phyloP scores from a whole-genome alignment of 345 rosid species.

The Limnanthes douglasii region DNA sequence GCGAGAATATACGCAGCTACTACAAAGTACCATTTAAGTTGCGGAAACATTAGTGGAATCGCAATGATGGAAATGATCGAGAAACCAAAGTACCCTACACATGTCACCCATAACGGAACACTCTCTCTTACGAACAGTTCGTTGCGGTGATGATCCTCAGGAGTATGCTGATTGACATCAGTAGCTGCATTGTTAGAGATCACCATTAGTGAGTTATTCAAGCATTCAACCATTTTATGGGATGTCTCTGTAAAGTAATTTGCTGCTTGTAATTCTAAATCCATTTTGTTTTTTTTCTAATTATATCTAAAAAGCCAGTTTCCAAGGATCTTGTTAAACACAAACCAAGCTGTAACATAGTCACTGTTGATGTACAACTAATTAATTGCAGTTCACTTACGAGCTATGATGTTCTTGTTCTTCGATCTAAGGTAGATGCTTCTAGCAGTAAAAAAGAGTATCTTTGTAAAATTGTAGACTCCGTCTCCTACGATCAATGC shows the following conservation, averaged over 20 bases:
- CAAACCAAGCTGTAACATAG: too few relatives aligned
- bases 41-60: conserved; percentile 74
- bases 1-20: conserved; percentile 79
- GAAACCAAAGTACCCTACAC: conserved; percentile 50
- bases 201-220: too few relatives aligned
- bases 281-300: too few relatives aligned
- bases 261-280: too few relatives aligned
- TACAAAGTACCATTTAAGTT: conserved; percentile 82
- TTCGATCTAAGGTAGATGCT: conserved; percentile 25
- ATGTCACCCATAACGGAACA: conserved; percentile 71
- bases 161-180: conserved; percentile 7
- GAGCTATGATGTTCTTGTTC: conserved; percentile 15
- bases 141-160: conserved; percentile 18
- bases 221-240: too few relatives aligned
- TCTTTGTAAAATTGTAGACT: conserved; percentile 76
- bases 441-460: conserved; percentile 37
- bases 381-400: conserved; percentile 20
- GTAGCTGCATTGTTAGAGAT: conserved; percentile 12
- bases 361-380: too few relatives aligned
- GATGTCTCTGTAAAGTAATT: too few relatives aligned
- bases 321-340: too few relatives aligned
- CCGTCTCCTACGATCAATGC: conserved; percentile 86
- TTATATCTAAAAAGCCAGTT: too few relatives aligned
- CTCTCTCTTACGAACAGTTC: conserved; percentile 62
- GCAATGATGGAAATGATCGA: conserved; percentile 51